Evolutionary conservation across 2,329 filamentous ascomycete genomes (phyloP).

Genomic region (Alternaria gansuensis): DNA sequence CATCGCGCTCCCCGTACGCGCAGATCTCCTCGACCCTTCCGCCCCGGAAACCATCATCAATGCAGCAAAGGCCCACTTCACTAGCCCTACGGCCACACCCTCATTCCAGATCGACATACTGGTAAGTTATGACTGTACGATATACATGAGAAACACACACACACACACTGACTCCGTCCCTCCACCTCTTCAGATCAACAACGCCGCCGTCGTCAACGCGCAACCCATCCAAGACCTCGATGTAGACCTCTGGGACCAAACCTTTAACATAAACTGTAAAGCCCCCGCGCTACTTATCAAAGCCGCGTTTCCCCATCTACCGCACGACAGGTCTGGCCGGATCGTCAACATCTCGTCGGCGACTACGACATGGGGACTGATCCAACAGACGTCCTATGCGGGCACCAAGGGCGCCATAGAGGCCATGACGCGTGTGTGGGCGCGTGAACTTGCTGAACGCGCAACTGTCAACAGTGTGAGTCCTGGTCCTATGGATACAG

Average conservation of each 20-base stretch:
- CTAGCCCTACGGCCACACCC: slow-evolving; percentile 8
- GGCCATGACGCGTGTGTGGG: slow-evolving; percentile 21
- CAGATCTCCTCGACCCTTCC: slow-evolving; percentile 16
- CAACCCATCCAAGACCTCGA: slow-evolving; percentile 19
- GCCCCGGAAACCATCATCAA: slow-evolving; percentile 17
- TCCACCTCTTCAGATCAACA: slow-evolving; percentile 7
- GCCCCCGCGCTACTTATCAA: slow-evolving; percentile 19
- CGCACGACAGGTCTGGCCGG: slow-evolving; percentile 14
- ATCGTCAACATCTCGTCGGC: slow-evolving; percentile 21
- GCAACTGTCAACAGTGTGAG: slow-evolving; percentile 18
- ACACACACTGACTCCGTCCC: too few species aligned
- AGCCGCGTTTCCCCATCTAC: slow-evolving; percentile 15
- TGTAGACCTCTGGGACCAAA: slow-evolving; percentile 17
- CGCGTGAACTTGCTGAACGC: slow-evolving; percentile 14
- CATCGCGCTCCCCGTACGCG: slow-evolving; percentile 16
- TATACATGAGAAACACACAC: too few species aligned
- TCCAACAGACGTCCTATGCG: slow-evolving; percentile 19
- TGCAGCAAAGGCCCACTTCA: slow-evolving; percentile 15
- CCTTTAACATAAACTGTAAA: slow-evolving; percentile 19
- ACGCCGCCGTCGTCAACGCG: slow-evolving; percentile 16
- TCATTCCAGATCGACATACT: slow-evolving; percentile 18
- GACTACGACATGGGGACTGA: slow-evolving; percentile 18
- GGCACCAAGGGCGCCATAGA: slow-evolving; percentile 19
- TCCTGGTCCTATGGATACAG: slow-evolving; percentile 17
- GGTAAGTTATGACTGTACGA: too few species aligned